These are phyloP conservation scores for Exophiala spinifera DNA, from an alignment of 2,329 filamentous ascomycete species.

Conservation along the genomic window DNA sequence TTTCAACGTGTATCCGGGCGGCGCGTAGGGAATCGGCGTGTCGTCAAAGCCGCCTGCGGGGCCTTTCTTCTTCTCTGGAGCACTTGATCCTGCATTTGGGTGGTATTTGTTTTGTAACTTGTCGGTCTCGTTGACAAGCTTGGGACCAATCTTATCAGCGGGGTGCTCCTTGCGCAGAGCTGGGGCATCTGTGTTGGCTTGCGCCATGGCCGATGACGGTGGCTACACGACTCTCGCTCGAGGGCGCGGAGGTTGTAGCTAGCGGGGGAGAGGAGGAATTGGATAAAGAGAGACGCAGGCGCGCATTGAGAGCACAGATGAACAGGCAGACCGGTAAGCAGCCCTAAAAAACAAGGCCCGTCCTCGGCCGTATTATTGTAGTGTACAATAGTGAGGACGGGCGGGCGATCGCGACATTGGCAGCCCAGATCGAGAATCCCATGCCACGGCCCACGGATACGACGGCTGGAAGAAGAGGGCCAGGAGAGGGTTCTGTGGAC, in stretches of 20 bases:
- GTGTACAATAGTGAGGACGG: background rate
- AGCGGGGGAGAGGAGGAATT: background rate
- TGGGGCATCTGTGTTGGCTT: constrained; percentile 17
- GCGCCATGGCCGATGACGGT: constrained; percentile 5
- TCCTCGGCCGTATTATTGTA: background rate
- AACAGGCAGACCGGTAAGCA: background rate
- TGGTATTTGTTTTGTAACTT: constrained; percentile 38
- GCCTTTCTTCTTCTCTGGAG: constrained; percentile 34
- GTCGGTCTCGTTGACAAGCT: constrained; percentile 40
- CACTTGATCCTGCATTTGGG: constrained; percentile 37
- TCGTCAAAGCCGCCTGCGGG: constrained; percentile 76
- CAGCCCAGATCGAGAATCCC: background rate
- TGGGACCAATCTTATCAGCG: constrained; percentile 37
- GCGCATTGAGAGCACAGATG: background rate
- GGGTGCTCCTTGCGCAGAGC: constrained; percentile 26
- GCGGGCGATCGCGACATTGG: background rate
- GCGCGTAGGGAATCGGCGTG: constrained; percentile 71
- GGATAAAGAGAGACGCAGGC: background rate
- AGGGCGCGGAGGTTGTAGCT: background rate
- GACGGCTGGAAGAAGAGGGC: background rate
- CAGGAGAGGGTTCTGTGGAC: background rate
- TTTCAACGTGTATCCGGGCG: constrained; percentile 77
- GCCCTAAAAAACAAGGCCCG: background rate
- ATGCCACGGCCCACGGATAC: background rate
- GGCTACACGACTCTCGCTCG: background rate